Evolutionary conservation across 116 monocot genomes (phyloP).

Genomic region (Posidonia oceanica): DNA sequence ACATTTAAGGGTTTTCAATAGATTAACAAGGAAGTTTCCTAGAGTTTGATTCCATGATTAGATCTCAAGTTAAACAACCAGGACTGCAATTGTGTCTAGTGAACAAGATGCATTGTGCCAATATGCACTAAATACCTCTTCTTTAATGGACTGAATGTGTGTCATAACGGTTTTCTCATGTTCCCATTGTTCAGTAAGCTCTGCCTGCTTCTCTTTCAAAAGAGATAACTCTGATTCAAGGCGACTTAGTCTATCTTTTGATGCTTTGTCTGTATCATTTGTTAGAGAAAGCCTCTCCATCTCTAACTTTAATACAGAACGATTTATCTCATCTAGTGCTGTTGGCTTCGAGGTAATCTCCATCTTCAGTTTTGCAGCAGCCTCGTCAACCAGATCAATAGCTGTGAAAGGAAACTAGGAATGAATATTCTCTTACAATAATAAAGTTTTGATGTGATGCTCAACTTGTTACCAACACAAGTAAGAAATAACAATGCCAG

Average conservation of each 20-base stretch:
- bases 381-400: slow-evolving; percentile 97
- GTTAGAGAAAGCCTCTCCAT: slow-evolving; percentile 96
- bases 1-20: no score
- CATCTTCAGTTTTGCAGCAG: slow-evolving; percentile 99
- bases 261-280: slow-evolving; percentile 95
- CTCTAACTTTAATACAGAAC: slow-evolving; percentile 89
- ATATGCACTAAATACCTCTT: slow-evolving; percentile 56
- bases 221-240: slow-evolving; percentile 73
- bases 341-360: slow-evolving; percentile 99
- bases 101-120: no score
- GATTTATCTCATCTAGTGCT: slow-evolving; percentile 91
- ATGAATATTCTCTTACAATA: background rate
- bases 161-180: slow-evolving; percentile 93
- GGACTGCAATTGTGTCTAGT: no score
- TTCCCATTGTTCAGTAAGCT: slow-evolving; percentile 95
- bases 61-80: no score
- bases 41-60: no score
- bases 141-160: slow-evolving; percentile 87
- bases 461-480: background rate
- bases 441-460: background rate
- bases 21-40: no score
- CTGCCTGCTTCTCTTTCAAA: slow-evolving; percentile 71
- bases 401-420: slow-evolving; percentile 35
- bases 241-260: slow-evolving; percentile 77
- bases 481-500: background rate